phyloP scores from a whole-genome alignment of 306 rosid genomes.

The Lotus japonicus region DNA sequence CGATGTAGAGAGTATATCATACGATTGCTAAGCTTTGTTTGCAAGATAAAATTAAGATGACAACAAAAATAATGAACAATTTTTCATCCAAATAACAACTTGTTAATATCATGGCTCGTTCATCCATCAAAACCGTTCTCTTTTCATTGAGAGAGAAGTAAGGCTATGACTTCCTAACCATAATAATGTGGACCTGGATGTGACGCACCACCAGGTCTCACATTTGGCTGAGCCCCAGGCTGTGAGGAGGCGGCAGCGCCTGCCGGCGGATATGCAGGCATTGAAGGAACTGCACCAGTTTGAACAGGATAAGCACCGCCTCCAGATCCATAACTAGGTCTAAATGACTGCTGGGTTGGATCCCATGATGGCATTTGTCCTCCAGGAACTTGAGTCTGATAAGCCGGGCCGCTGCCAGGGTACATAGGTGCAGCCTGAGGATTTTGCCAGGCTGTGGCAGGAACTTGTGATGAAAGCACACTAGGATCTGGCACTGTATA shows the following conservation, averaged over 20 bases:
- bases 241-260: constrained; percentile 46
- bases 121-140: constrained; percentile 7
- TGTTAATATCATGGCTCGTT: not conserved
- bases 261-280: constrained; percentile 37
- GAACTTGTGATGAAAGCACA: constrained; percentile 18
- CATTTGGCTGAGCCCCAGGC: constrained; percentile 24
- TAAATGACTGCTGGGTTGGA: constrained; percentile 45
- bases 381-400: constrained; percentile 47
- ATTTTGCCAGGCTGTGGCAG: constrained; percentile 28
- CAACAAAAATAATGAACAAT: not conserved
- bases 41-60: constrained; percentile 2
- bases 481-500: constrained; percentile 29
- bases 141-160: not conserved
- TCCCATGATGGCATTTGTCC: constrained; percentile 78
- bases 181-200: constrained; percentile 32
- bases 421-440: constrained; percentile 39
- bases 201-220: constrained; percentile 30
- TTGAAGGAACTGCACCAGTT: constrained; percentile 36
- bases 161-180: constrained; percentile 8
- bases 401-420: constrained; percentile 32
- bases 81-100: not conserved
- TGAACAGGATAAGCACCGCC: constrained; percentile 53
- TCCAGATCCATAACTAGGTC: constrained; percentile 38
- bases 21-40: not conserved
- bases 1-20: not conserved